Evolutionary conservation across 805 yeast species (phyloP), one percentile per base, ranked within the genome.

Genomic region (Saccharomycopsis sp.): DNA sequence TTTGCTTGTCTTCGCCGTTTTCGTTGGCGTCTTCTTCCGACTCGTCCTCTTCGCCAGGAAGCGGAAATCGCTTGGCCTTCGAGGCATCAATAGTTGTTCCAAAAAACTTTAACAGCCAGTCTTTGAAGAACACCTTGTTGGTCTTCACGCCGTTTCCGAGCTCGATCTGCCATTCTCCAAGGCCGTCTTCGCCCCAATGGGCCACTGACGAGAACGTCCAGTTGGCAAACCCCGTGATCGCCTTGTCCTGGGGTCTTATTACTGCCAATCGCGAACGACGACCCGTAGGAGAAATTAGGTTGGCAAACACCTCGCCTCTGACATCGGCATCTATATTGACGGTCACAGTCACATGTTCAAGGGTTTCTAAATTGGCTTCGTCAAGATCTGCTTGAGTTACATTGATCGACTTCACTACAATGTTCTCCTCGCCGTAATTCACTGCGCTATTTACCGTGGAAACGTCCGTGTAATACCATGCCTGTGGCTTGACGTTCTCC

Each of bases 171-270:
- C 99, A 94, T 3, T 79, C 82, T 9, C 99, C 99, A 24, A 72
- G 71, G 1, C 92, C 93, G 1, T 68, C 54, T 65, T 86, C 92
- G 47, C 97, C 97, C 97, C 98, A 94, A 70, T 94, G 98, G 1
- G 96, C 97, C n/a, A 94, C 98, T 9, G 93, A 81, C 89, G 92
- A 89, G 68, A 94, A 94, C 1, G 89, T 87, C 99, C 99, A 94
- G 64, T 87, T 77, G 3, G 69, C 65, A 63, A 89, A 87, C 0
- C 97, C 96, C 0, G 69, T 74, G 1, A 64, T 62, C 3, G 83
- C 76, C 7, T 58, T 63, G 70, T 94, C 99, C 19, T 72, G 64
- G 3, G 72, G 72, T 65, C 99, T 80, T 19, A 77, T 76, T 23
- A 84, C 80, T 0, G 94, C 97, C 61, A 94, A 76, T 52, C 83